Evolutionary conservation across 495 filamentous ascomycete genomes (phyloP).

Genomic region (Penicillium parvum): DNA sequence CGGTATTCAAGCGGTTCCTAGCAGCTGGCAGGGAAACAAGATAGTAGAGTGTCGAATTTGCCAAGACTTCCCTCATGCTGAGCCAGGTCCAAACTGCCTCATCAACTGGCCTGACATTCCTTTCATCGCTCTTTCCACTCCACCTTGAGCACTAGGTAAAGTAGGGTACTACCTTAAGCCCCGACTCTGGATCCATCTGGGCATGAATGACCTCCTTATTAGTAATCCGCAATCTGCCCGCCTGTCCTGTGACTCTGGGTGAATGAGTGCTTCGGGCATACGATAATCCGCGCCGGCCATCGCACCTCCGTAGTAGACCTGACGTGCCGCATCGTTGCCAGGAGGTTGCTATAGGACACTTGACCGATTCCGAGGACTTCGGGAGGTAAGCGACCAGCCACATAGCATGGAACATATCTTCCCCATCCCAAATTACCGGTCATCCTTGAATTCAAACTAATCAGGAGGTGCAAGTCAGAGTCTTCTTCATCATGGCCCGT

Average conservation of each 20-base stretch:
- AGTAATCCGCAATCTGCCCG: background rate
- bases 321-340: conserved; percentile 13
- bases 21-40: no score
- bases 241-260: no score
- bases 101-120: no score
- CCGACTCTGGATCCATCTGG: no score
- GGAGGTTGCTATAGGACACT: conserved; percentile 9
- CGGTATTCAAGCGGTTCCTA: no score
- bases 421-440: background rate
- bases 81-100: no score
- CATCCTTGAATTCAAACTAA: conserved; percentile 6
- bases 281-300: conserved; percentile 10
- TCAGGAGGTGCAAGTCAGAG: conserved; percentile 20
- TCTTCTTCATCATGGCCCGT: conserved; percentile 40
- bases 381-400: conserved; percentile 10
- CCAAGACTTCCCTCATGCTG: no score
- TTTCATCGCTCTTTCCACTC: no score
- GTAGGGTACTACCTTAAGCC: no score
- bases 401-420: background rate
- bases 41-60: no score
- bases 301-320: conserved; percentile 17
- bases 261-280: conserved; percentile 1
- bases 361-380: conserved; percentile 11
- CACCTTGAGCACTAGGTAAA: no score
- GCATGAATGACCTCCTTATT: no score